Evolutionary conservation across 2,329 filamentous ascomycete genomes (phyloP).

Genomic region (Cladosporium austrohemisphaericum): DNA sequence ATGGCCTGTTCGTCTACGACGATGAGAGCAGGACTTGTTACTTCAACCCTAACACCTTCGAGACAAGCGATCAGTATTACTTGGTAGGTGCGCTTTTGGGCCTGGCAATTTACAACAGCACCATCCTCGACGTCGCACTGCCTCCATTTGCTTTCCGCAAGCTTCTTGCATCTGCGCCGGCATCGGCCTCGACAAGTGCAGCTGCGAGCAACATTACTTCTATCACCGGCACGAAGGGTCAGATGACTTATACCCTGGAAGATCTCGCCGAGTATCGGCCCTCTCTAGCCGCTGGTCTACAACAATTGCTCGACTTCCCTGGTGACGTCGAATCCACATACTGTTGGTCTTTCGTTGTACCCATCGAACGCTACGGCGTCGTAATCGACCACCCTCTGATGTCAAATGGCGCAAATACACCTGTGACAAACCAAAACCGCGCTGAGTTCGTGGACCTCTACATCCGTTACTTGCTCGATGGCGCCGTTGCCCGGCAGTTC

Average conservation of each 20-base stretch:
- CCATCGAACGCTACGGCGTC: conserved; percentile 73
- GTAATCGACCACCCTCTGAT: conserved; percentile 66
- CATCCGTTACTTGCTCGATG: conserved; percentile 74
- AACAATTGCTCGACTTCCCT: conserved; percentile 74
- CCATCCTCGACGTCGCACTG: conserved; percentile 81
- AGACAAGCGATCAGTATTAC: conserved; percentile 88
- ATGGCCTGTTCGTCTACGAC: conserved; percentile 90
- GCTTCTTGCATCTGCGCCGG: conserved; percentile 72
- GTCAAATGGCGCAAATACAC: conserved; percentile 64
- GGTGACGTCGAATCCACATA: conserved; percentile 79
- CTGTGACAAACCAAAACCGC: conserved; percentile 80
- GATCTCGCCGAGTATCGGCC: conserved; percentile 82
- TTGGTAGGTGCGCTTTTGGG: conserved; percentile 84
- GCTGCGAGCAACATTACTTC: conserved; percentile 49
- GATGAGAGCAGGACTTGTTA: conserved; percentile 89
- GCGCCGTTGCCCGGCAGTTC: conserved; percentile 74
- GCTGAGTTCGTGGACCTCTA: conserved; percentile 85
- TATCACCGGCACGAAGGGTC: conserved; percentile 31
- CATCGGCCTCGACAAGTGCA: conserved; percentile 52
- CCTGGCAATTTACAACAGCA: conserved; percentile 91
- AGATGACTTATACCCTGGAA: conserved; percentile 70
- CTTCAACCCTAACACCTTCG: conserved; percentile 86
- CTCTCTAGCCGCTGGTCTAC: conserved; percentile 68
- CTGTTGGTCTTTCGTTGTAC: conserved; percentile 74
- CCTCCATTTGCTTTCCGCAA: conserved; percentile 89